Conservation (phyloP, 2,329 filamentous ascomycete species). For the Apiospora hydei region DNA sequence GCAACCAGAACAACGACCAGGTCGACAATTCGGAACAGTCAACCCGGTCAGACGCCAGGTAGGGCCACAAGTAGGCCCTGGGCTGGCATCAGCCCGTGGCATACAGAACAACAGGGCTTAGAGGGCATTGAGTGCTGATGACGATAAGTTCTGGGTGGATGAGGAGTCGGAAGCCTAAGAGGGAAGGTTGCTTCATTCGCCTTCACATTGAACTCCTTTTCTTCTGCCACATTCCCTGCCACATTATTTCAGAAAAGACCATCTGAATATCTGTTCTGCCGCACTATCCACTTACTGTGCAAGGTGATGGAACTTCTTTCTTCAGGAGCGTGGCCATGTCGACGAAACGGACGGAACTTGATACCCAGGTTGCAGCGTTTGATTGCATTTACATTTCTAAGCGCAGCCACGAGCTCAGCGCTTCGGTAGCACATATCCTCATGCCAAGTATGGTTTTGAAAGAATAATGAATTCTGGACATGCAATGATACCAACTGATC, state of each 20-base stretch:
- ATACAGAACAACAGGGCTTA: conserved; percentile 13
- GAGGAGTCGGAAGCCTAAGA: background rate
- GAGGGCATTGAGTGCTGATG: background rate
- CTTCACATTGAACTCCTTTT: background rate
- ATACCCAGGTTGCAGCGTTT: conserved; percentile 11
- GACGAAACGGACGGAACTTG: background rate
- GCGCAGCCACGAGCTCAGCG: background rate
- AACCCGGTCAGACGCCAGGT: background rate
- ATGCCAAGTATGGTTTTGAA: background rate
- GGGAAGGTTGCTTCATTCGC: background rate
- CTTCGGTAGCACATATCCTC: background rate
- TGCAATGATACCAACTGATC: background rate
- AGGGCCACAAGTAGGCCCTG: background rate
- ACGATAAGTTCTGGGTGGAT: background rate
- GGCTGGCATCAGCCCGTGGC: background rate
- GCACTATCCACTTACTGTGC: background rate
- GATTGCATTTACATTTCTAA: background rate
- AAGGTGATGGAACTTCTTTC: background rate
- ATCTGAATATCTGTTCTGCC: background rate
- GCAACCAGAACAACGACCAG: background rate
- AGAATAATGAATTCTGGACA: background rate
- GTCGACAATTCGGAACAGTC: background rate
- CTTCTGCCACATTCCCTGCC: background rate
- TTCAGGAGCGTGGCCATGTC: background rate
- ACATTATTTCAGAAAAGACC: background rate